These are phyloP conservation scores for Aspergillus unguis DNA, from an alignment of 2,329 filamentous ascomycete species.

Conservation along the genomic window DNA sequence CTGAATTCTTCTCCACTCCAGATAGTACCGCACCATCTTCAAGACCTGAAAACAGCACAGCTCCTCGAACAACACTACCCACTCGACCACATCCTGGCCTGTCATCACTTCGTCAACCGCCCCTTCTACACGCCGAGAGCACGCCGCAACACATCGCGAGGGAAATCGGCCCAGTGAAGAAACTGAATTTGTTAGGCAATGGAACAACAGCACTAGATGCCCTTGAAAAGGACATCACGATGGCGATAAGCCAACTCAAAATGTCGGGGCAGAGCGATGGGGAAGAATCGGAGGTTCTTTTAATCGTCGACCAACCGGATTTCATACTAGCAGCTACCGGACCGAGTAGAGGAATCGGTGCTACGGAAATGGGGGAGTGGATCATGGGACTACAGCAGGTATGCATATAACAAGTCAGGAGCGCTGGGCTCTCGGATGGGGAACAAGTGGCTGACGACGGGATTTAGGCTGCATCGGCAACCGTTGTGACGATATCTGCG, in stretches of 20 bases:
- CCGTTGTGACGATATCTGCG: constrained; percentile 66
- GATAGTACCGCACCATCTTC: constrained; percentile 13
- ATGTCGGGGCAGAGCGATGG: constrained; percentile 16
- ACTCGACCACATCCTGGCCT: constrained; percentile 23
- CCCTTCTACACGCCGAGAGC: constrained; percentile 8
- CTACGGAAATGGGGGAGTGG: constrained; percentile 51
- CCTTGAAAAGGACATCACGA: constrained; percentile 34
- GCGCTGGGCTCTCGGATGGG: background rate
- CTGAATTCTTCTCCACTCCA: constrained; percentile 50
- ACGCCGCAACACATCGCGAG: constrained; percentile 15
- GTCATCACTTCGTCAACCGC: constrained; percentile 20
- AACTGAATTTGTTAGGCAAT: constrained; percentile 29
- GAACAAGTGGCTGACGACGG: background rate
- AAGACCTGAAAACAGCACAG: constrained; percentile 14
- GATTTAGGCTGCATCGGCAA: constrained; percentile 59
- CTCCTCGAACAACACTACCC: constrained; percentile 26
- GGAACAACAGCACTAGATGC: constrained; percentile 30
- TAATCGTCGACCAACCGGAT: constrained; percentile 66
- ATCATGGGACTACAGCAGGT: constrained; percentile 63
- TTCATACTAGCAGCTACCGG: constrained; percentile 60
- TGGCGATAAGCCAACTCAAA: constrained; percentile 32
- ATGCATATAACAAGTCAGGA: constrained; percentile 23
- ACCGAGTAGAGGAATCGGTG: constrained; percentile 42
- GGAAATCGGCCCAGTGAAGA: constrained; percentile 24
- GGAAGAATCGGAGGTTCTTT: constrained; percentile 43